phyloP scores from a whole-genome alignment of 129 eudicot genomes.

The Scalesia atractyloides region DNA sequence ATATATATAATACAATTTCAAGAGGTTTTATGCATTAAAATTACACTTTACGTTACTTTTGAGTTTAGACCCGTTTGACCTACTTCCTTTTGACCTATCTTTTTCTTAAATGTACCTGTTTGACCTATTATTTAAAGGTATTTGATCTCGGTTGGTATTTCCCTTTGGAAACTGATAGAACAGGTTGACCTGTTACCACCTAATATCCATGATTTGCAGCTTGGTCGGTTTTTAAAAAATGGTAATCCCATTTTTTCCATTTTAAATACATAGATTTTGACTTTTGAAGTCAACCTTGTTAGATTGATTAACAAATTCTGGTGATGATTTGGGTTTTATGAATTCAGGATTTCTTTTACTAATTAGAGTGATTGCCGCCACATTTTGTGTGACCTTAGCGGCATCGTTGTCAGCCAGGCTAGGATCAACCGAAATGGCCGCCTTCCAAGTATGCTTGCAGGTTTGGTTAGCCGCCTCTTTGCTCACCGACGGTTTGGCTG shows the following conservation, averaged over 20 bases:
- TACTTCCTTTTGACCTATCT: no score
- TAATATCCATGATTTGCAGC: slow-evolving; percentile 41
- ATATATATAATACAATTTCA: background rate
- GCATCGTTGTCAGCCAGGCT: slow-evolving; percentile 56
- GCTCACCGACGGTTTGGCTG: slow-evolving; percentile 67
- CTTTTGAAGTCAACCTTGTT: slow-evolving; percentile 3
- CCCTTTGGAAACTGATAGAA: slow-evolving; percentile 48
- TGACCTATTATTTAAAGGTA: slow-evolving; percentile 40
- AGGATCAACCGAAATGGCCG: slow-evolving; percentile 63
- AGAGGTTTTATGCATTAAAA: slow-evolving; percentile 1
- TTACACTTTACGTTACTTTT: background rate
- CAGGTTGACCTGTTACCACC: slow-evolving; percentile 58
- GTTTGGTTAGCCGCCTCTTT: slow-evolving; percentile 64
- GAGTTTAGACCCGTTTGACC: background rate
- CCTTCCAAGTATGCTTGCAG: slow-evolving; percentile 66
- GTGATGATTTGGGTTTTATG: background rate
- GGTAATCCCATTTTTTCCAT: slow-evolving; percentile 28
- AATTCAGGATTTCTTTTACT: slow-evolving; percentile 49
- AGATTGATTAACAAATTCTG: slow-evolving; percentile 1
- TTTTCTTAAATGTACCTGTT: background rate
- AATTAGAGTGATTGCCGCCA: slow-evolving; percentile 60
- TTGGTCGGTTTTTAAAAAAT: slow-evolving; percentile 51
- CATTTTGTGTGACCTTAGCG: slow-evolving; percentile 62
- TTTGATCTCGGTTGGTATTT: slow-evolving; percentile 46
- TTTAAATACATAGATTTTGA: background rate